Evolutionary conservation across 75 land plant genomes (phyloP).

Genomic region (Selaginella tamariscina): DNA sequence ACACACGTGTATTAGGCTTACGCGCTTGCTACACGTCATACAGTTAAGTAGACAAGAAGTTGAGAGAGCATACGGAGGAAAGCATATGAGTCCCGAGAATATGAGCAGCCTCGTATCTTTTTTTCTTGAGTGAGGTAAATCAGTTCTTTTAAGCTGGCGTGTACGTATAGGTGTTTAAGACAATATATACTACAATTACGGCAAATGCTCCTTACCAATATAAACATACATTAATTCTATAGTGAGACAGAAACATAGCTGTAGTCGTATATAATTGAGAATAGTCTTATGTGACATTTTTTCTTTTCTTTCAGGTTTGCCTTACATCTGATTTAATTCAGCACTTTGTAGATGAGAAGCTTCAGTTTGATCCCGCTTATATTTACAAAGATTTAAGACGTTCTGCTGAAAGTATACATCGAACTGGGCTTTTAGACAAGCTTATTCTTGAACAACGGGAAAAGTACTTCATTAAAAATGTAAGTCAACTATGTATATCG

Average conservation of each 20-base stretch:
- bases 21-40: too few species aligned
- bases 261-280: neutral
- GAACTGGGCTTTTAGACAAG: constrained; percentile 63
- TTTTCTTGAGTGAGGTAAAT: constrained; percentile 91
- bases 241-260: too few species aligned
- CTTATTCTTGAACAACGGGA: constrained; percentile 61
- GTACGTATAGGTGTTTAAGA: too few species aligned
- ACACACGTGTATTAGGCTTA: too few species aligned
- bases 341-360: constrained; percentile 80
- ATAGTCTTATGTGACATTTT: neutral
- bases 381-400: constrained; percentile 78
- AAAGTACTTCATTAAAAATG: constrained; percentile 79
- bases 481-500: constrained; percentile 14
- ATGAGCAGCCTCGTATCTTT: constrained; percentile 73
- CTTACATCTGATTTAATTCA: constrained; percentile 91
- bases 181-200: too few species aligned
- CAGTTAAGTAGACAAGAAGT: constrained; percentile 54
- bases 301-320: constrained; percentile 53
- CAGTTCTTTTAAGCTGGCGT: neutral
- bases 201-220: too few species aligned
- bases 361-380: constrained; percentile 83
- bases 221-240: too few species aligned
- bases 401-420: constrained; percentile 66
- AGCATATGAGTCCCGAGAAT: constrained; percentile 64
- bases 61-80: constrained; percentile 51